Evolutionary conservation across 257 asterid species (phyloP).

Genomic region (Cordia subcordata): DNA sequence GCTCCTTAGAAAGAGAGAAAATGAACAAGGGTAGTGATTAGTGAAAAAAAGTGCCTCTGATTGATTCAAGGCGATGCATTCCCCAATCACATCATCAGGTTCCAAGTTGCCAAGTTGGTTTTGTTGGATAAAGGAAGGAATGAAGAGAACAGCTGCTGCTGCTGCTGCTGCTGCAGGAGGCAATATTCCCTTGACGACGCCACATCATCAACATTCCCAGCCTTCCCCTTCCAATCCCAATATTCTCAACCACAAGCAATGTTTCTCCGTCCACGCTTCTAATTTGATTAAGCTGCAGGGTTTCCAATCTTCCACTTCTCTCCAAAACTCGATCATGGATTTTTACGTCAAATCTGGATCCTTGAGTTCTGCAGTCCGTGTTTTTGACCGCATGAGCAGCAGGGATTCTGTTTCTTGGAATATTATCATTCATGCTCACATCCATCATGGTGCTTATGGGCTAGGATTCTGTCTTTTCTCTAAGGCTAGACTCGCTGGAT

Average conservation of each 20-base stretch:
- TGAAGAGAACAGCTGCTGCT: slow-evolving; percentile 56
- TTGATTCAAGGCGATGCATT: no score
- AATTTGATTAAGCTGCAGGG: slow-evolving; percentile 60
- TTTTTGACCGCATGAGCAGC: slow-evolving; percentile 40
- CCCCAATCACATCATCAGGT: slow-evolving; percentile 25
- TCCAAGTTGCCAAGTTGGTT: slow-evolving; percentile 30
- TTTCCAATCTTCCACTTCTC: slow-evolving; percentile 45
- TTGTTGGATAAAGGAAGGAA: slow-evolving; percentile 41
- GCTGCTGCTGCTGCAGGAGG: slow-evolving; percentile 40
- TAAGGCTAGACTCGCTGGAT: slow-evolving; percentile 48
- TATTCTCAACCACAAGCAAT: slow-evolving; percentile 43
- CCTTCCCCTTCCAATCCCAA: slow-evolving; percentile 61
- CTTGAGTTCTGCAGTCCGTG: slow-evolving; percentile 36
- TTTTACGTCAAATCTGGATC: slow-evolving; percentile 65
- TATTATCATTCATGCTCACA: slow-evolving; percentile 58
- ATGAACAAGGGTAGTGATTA: no score
- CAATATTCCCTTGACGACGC: slow-evolving; percentile 15
- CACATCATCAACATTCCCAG: slow-evolving; percentile 23
- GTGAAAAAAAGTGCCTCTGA: no score
- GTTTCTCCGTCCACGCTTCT: slow-evolving; percentile 57
- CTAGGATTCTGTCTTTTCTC: slow-evolving; percentile 46
- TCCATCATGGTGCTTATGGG: slow-evolving; percentile 34
- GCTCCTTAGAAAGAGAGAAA: no score
- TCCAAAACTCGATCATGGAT: slow-evolving; percentile 66
- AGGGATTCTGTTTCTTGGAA: slow-evolving; percentile 88